Conservation (phyloP, 495 filamentous ascomycete species). For the Cercophora scortea region DNA sequence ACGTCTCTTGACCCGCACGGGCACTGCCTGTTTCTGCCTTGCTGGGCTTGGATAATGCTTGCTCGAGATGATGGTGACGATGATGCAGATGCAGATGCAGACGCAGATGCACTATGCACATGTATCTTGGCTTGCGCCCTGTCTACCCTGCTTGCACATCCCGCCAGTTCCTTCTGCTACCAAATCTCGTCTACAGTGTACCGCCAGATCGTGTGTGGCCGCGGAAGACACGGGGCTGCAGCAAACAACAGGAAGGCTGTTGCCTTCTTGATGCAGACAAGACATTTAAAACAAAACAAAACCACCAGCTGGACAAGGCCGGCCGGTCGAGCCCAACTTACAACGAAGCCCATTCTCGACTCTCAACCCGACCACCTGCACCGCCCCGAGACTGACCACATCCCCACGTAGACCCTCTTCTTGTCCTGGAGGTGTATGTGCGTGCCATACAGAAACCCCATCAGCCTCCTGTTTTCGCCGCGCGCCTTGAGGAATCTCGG, state of each 20-base stretch:
- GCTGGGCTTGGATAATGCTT: constrained; percentile 5
- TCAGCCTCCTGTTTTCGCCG: constrained; percentile 3
- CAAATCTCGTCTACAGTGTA: neutral
- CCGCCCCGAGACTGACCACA: neutral
- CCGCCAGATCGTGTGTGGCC: constrained; percentile 6
- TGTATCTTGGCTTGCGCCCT: constrained; percentile 8
- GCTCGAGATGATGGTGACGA: neutral
- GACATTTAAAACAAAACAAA: constrained; percentile 1
- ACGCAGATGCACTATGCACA: neutral
- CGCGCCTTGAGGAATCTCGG: constrained; percentile 1
- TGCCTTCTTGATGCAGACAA: neutral
- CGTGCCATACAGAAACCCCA: neutral
- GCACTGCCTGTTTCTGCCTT: constrained; percentile 8
- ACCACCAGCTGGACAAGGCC: neutral
- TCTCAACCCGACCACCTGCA: constrained; percentile 19
- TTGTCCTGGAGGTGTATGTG: neutral
- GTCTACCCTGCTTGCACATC: constrained; percentile 3
- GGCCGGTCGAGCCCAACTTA: constrained; percentile 21
- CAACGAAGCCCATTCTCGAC: constrained; percentile 3
- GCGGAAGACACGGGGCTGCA: constrained; percentile 3
- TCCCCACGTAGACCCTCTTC: neutral
- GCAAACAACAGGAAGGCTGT: neutral
- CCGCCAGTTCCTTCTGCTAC: constrained; percentile 13
- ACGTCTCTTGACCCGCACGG: constrained; percentile 1
- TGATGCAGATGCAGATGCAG: constrained; percentile 6